Percentiles rank a stretch among this genome's conserved stretches.
Evolutionary conservation across 2,329 filamentous ascomycete genomes (phyloP).

Genomic region (Xylariomycetidae sp.): DNA sequence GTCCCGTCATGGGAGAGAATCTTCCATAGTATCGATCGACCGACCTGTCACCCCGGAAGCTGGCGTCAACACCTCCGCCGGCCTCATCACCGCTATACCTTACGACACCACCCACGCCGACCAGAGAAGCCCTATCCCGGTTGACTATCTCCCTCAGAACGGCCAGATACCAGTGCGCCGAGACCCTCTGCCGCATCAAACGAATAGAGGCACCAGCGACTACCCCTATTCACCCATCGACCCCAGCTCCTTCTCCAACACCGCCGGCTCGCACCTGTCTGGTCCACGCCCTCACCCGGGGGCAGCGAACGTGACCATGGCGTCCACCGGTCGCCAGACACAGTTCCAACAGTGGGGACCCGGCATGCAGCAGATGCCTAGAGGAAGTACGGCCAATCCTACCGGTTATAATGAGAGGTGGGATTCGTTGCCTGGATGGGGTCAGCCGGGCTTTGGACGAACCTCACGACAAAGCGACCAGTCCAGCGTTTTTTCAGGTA

Average conservation of each 20-base stretch:
- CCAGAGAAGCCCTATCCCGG: slow-evolving; percentile 63
- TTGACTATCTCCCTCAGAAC: slow-evolving; percentile 67
- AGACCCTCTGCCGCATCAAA: slow-evolving; percentile 75
- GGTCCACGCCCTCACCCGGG: slow-evolving; percentile 57
- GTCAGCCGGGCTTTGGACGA: slow-evolving; percentile 18
- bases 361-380: slow-evolving; percentile 22
- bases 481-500: slow-evolving; percentile 54
- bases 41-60: slow-evolving; percentile 58
- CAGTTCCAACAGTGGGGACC: slow-evolving; percentile 76
- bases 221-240: slow-evolving; percentile 82
- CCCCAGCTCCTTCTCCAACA: slow-evolving; percentile 42
- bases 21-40: slow-evolving; percentile 69
- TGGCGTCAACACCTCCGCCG: slow-evolving; percentile 69
- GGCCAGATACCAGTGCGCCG: slow-evolving; percentile 60
- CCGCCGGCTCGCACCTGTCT: slow-evolving; percentile 52
- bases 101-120: slow-evolving; percentile 69
- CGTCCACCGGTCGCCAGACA: slow-evolving; percentile 64
- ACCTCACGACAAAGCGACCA: slow-evolving; percentile 39
- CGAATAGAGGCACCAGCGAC: slow-evolving; percentile 72
- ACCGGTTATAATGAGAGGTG: slow-evolving; percentile 56
- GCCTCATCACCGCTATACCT: slow-evolving; percentile 82
- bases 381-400: slow-evolving; percentile 46
- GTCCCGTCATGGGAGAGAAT: slow-evolving; percentile 71
- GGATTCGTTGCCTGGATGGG: slow-evolving; percentile 42
- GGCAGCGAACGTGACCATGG: slow-evolving; percentile 63